Conservation (phyloP, 73 alveolate genomes). For the Stentor roeselii region DNA sequence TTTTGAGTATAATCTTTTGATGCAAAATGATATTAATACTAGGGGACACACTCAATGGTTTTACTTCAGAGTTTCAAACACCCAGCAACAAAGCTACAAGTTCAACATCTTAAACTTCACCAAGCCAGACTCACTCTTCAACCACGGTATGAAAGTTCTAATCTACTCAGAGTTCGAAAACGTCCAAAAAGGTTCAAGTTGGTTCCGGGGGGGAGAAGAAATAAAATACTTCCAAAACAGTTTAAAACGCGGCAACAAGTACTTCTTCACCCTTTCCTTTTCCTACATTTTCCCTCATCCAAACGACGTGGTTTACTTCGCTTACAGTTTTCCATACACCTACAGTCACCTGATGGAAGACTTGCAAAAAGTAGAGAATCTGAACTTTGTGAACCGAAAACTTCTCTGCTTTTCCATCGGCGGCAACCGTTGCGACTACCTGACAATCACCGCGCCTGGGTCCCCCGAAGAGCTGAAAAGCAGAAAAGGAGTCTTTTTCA, state of each 20-base stretch:
- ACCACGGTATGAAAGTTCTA: conserved; percentile 43
- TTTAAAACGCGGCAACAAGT: conserved; percentile 26
- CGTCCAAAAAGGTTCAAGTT: conserved; percentile 50
- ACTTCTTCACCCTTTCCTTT: conserved; percentile 59
- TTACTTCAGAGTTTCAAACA: conserved; percentile 74
- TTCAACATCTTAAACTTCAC: conserved; percentile 47
- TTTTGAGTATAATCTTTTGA: conserved; percentile 76
- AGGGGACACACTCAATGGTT: conserved; percentile 94
- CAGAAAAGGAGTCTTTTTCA: conserved; percentile 59
- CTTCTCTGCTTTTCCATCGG: conserved; percentile 77
- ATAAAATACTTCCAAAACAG: conserved; percentile 50
- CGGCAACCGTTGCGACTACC: conserved; percentile 44
- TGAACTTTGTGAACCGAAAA: conserved; percentile 47
- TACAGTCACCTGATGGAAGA: conserved; percentile 35
- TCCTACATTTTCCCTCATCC: conserved; percentile 45
- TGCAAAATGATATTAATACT: conserved; percentile 93
- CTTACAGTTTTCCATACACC: conserved; percentile 75
- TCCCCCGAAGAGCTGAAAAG: conserved; percentile 52
- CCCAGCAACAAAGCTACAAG: conserved; percentile 9
- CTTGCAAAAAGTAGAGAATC: conserved; percentile 21
- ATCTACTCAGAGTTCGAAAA: conserved; percentile 44
- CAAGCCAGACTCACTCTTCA: conserved; percentile 35
- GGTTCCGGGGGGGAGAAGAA: conserved; percentile 54
- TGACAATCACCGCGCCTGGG: conserved; percentile 41
- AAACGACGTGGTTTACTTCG: conserved; percentile 67